These are phyloP conservation scores for Exophiala phaeomuriformis DNA, from an alignment of 2,329 filamentous ascomycete species.

Conservation along the genomic window DNA sequence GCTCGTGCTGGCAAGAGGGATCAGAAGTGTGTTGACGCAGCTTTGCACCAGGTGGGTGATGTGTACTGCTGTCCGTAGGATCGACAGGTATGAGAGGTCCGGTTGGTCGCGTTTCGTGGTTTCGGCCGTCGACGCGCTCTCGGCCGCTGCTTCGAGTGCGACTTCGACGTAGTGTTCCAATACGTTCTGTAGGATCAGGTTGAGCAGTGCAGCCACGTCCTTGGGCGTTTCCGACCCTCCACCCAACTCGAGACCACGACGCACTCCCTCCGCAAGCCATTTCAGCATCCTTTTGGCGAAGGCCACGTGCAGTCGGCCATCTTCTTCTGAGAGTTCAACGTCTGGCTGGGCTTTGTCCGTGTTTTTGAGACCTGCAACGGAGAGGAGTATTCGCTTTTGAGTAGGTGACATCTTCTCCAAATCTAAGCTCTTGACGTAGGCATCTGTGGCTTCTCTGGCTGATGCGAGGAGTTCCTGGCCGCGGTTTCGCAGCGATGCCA, in stretches of 20 bases:
- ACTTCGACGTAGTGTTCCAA: slow-evolving; percentile 70
- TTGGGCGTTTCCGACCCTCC: slow-evolving; percentile 84
- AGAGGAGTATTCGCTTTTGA: slow-evolving; percentile 82
- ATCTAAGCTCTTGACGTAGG: slow-evolving; percentile 81
- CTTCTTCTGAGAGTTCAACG: slow-evolving; percentile 83
- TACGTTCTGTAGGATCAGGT: slow-evolving; percentile 77
- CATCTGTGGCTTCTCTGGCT: slow-evolving; percentile 60
- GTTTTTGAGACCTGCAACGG: slow-evolving; percentile 74
- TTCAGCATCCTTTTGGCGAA: slow-evolving; percentile 97
- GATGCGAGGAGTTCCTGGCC: slow-evolving; percentile 81
- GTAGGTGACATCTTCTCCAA: slow-evolving; percentile 80
- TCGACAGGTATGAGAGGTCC: slow-evolving; percentile 74
- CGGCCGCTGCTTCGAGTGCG: slow-evolving; percentile 61
- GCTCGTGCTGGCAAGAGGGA: slow-evolving; percentile 81
- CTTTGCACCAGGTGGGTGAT: slow-evolving; percentile 91
- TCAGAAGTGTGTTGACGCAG: slow-evolving; percentile 81
- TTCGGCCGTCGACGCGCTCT: slow-evolving; percentile 70
- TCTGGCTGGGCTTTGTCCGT: slow-evolving; percentile 67
- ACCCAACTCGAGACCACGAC: slow-evolving; percentile 82
- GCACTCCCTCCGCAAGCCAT: slow-evolving; percentile 93
- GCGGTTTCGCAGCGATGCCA: slow-evolving; percentile 83
- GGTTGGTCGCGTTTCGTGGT: slow-evolving; percentile 67
- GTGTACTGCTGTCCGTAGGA: slow-evolving; percentile 71
- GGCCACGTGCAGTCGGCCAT: slow-evolving; percentile 72
- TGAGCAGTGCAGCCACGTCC: slow-evolving; percentile 78